A percentile compares a stretch with the other conserved stretches of the same genome.
phyloP scores from a whole-genome alignment of 495 filamentous ascomycete genomes.

The Eremomyces bilateralis region DNA sequence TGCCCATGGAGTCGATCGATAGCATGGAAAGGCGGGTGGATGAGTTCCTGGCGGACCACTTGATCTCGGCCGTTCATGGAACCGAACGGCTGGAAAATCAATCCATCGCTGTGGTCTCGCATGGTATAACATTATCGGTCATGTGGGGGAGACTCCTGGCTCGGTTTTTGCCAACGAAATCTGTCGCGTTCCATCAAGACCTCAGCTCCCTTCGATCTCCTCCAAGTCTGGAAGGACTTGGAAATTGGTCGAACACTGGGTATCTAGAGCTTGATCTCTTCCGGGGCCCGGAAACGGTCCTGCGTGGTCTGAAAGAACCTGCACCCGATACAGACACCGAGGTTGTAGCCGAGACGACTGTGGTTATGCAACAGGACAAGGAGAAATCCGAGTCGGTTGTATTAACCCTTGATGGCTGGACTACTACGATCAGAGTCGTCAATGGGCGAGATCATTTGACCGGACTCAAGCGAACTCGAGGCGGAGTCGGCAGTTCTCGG shows the following conservation, averaged over 20 bases:
- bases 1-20: slow-evolving; percentile 30
- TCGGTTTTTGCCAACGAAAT: slow-evolving; percentile 26
- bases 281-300: not conserved
- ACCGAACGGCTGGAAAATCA: slow-evolving; percentile 10
- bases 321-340: slow-evolving; percentile 1
- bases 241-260: slow-evolving; percentile 46
- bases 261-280: slow-evolving; percentile 33
- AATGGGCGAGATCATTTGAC: slow-evolving; percentile 47
- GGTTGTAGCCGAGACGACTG: not conserved
- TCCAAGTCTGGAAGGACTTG: slow-evolving; percentile 21
- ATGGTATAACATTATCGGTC: slow-evolving; percentile 54
- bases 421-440: slow-evolving; percentile 26
- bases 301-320: not conserved
- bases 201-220: slow-evolving; percentile 9
- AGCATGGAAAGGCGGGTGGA: slow-evolving; percentile 37
- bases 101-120: slow-evolving; percentile 45
- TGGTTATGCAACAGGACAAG: slow-evolving; percentile 1
- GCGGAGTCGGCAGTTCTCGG: slow-evolving; percentile 52
- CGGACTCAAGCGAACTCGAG: slow-evolving; percentile 51
- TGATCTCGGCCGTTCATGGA: slow-evolving; percentile 32
- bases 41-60: slow-evolving; percentile 36
- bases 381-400: not conserved
- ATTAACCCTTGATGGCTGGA: slow-evolving; percentile 10
- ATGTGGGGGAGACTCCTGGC: slow-evolving; percentile 40
- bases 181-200: slow-evolving; percentile 15